Conservation (phyloP, 306 rosid species). For the Medicago arabica region DNA sequence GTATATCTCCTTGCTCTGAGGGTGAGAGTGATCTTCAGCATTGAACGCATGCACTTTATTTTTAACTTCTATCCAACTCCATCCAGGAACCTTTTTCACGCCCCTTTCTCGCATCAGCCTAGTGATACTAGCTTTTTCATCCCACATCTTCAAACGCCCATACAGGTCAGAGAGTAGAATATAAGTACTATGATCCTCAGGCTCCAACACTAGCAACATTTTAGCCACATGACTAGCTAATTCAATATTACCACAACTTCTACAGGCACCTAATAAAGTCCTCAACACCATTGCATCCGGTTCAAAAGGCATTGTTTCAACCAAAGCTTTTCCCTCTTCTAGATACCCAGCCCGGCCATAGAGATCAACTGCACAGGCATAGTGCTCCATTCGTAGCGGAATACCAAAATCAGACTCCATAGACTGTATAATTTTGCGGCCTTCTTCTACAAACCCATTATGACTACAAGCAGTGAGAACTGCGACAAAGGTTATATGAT, state of each 20-base stretch:
- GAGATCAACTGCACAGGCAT: constrained; percentile 84
- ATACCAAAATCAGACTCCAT: constrained; percentile 69
- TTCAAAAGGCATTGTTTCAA: constrained; percentile 72
- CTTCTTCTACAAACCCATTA: constrained; percentile 76
- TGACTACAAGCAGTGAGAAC: constrained; percentile 88
- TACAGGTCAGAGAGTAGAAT: constrained; percentile 76
- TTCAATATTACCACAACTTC: constrained; percentile 74
- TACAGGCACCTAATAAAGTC: constrained; percentile 82
- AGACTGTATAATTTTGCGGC: constrained; percentile 51
- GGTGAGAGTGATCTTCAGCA: constrained; percentile 77
- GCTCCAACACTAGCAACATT: constrained; percentile 67
- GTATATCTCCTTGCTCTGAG: constrained; percentile 54
- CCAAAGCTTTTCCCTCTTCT: constrained; percentile 68
- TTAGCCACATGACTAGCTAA: constrained; percentile 73
- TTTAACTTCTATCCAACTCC: constrained; percentile 86
- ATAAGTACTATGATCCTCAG: constrained; percentile 82
- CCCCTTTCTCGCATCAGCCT: constrained; percentile 81
- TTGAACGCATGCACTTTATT: constrained; percentile 78
- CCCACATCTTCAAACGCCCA: constrained; percentile 71
- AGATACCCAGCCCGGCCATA: constrained; percentile 72
- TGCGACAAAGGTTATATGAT: constrained; percentile 88
- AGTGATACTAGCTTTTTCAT: constrained; percentile 66
- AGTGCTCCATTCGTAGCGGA: constrained; percentile 72
- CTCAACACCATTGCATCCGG: constrained; percentile 73
- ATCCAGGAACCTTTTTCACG: constrained; percentile 83